Evolutionary conservation across 768 basidiomycete species (phyloP), one percentile per base, ranked within the genome.

Genomic region (Solioccasus polychromus): DNA sequence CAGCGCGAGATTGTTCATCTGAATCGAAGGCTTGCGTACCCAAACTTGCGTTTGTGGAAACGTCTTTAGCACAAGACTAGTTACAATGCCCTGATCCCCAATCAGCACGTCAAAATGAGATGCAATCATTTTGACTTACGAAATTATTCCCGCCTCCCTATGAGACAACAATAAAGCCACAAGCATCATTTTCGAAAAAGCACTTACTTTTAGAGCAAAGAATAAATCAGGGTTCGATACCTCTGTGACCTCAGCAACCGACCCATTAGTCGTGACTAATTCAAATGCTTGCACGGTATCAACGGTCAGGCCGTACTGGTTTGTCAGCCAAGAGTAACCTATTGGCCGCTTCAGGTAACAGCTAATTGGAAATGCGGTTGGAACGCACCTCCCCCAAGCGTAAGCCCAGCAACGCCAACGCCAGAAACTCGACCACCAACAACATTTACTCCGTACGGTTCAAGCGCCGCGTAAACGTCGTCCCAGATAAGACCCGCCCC

Each of bases 111-210:
- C 9, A 6, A 19, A 22, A 18, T n/a, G 6, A 29, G 35, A 18
- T 7, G 1, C 15, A 18, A 44, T 17, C 2, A 8, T 26, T 20
- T 17, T 17, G 11, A 40, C 62, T 8, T 35, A 73, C 74, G 47
- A 81, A 83, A 50, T 85, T 85, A 50, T 85, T 83, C 51, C 71
- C 58, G 9, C 82, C 82, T 25, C 83, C 83, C 78, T 82, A 42
- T 3, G 1, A 34, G 32, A 34, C 10, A 12, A 17, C 11, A 18
- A 26, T 10, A 17, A 14, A 41, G 35, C 5, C 41, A 41, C 15
- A 10, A 47, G 17, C 2, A 10, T 3, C 30, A 39, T 26, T 4
- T 7, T 28, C 10, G 8, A 1, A 37, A 24, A 39, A 18, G 0
- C 3, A 40, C 18, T 8, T 49, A 73, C 74, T 58, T 68, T 74